Percentiles rank a stretch among this genome's conserved stretches.
phyloP scores from a whole-genome alignment of 768 basidiomycete species.

The Amanita pseudoporphyria region DNA sequence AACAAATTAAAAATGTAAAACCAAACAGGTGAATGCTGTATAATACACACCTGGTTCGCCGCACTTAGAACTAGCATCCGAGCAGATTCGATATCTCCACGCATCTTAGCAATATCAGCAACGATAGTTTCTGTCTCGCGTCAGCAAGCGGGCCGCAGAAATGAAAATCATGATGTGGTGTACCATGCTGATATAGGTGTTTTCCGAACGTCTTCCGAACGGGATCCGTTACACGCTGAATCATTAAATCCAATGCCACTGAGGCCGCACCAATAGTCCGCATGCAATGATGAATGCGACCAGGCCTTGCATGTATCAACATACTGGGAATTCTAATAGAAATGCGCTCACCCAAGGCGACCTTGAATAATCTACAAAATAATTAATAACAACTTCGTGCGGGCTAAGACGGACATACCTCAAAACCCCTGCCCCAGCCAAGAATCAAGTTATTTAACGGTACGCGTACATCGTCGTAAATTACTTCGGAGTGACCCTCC shows the following conservation, averaged over 20 bases:
- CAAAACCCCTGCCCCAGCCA: conserved; percentile 94
- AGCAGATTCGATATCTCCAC: conserved; percentile 88
- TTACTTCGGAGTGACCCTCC: conserved; percentile 93
- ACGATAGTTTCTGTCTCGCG: conserved; percentile 63
- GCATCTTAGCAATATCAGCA: conserved; percentile 83
- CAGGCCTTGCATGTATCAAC: conserved; percentile 44
- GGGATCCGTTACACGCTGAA: conserved; percentile 90
- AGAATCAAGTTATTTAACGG: conserved; percentile 75
- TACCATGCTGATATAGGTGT: conserved; percentile 83
- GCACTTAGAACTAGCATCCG: conserved; percentile 87
- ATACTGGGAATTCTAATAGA: background rate
- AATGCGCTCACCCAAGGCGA: conserved; percentile 64
- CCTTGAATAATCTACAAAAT: conserved; percentile 76
- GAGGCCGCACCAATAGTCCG: conserved; percentile 87
- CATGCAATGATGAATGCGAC: conserved; percentile 98
- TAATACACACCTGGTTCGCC: conserved; percentile 57
- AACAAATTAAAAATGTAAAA: conserved; percentile 3
- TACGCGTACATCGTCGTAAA: conserved; percentile 90
- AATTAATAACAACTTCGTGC: background rate
- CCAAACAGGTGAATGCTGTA: background rate
- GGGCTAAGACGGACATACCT: conserved; percentile 32
- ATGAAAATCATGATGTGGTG: conserved; percentile 9
- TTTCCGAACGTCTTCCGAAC: conserved; percentile 91
- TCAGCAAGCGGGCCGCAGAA: background rate
- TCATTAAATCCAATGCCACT: conserved; percentile 76